Evolutionary conservation across 78 protist genomes (phyloP).

Genomic region (Dictyostelium brefeldianum): DNA sequence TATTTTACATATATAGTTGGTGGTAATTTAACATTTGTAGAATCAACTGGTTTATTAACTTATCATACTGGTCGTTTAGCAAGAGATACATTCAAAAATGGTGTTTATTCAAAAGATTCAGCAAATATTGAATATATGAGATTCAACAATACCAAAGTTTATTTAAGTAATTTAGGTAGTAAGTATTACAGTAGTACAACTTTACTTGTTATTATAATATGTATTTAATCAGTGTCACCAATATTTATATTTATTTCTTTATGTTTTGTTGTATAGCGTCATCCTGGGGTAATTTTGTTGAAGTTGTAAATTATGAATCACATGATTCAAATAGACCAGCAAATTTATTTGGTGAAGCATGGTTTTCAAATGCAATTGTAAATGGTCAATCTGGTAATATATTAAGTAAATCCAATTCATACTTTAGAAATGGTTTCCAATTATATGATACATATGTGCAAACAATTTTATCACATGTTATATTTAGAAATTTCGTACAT

Average conservation of each 20-base stretch:
- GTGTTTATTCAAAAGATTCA: neutral
- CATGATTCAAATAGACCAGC: constrained; percentile 46
- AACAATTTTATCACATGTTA: constrained; percentile 68
- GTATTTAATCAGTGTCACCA: no score
- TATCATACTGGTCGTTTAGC: constrained; percentile 44
- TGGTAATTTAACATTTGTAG: constrained; percentile 16
- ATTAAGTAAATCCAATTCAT: neutral
- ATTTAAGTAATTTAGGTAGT: constrained; percentile 14
- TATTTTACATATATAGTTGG: constrained; percentile 29
- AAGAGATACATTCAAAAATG: constrained; percentile 29
- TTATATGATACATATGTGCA: constrained; percentile 82
- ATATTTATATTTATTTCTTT: no score
- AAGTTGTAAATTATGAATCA: constrained; percentile 14
- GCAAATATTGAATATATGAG: constrained; percentile 38
- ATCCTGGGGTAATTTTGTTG: constrained; percentile 71
- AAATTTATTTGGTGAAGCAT: constrained; percentile 57
- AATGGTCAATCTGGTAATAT: constrained; percentile 48
- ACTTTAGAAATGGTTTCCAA: constrained; percentile 85
- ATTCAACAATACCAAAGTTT: constrained; percentile 47
- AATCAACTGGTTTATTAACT: neutral
- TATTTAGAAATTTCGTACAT: constrained; percentile 51
- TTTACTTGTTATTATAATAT: no score
- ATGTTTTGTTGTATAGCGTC: no score
- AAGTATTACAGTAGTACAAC: no score
- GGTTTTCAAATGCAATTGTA: constrained; percentile 59